Evolutionary conservation across 805 yeast genomes (phyloP), one percentile per base, ranked within the genome.

Genomic region (Myxozyma monticola): DNA sequence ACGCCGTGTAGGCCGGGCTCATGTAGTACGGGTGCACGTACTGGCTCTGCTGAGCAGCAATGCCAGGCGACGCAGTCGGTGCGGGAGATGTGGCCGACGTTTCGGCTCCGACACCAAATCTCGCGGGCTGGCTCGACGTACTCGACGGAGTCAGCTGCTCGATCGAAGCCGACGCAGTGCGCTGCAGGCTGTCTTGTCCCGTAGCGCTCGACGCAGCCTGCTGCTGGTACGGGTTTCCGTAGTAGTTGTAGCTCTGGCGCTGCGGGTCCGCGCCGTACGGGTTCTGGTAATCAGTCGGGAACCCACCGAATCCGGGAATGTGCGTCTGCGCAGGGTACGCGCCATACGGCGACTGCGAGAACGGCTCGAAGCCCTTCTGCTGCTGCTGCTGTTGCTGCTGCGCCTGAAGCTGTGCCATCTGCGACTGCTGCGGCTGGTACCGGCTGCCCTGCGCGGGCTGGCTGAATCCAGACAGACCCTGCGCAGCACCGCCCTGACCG

Each of bases 1-100:
- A 57, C 18, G 59, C 59, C 14, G 58, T 42, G 36, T 57, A 57
- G 15, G 57, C 49, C 17, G 61, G 61, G 31, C 33, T 40, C 45
- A 57, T 21, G 45, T 57, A 57, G 56, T 57, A 57, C 7, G 61
- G 61, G 52, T 57, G 61, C 15, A 56, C 42, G 44, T 57, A 57
- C 36, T 54, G 57, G 44, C 45, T 51, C 42, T 41, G 57, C 45
- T 49, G 59, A 18, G 57, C 42, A n/a, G 49, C 22, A 17, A 52
- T 42, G 5, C 50, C 51, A 7, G 57, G 53, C 37, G 59, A 52
- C 14, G 56, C 54, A 3, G 50, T 44, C 4, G 57, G 57, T 6
- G 59, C 60, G 14, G 59, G 56, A 35, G 60, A 48, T 2, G 49
- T 38, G n/a, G 56, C 24, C 21, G 56, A 25, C 17, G 44, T 33